Percentiles rank a stretch among this genome's conserved stretches.
Conservation (phyloP, 257 asterid species). For the Ocimum tenuiflorum region DNA sequence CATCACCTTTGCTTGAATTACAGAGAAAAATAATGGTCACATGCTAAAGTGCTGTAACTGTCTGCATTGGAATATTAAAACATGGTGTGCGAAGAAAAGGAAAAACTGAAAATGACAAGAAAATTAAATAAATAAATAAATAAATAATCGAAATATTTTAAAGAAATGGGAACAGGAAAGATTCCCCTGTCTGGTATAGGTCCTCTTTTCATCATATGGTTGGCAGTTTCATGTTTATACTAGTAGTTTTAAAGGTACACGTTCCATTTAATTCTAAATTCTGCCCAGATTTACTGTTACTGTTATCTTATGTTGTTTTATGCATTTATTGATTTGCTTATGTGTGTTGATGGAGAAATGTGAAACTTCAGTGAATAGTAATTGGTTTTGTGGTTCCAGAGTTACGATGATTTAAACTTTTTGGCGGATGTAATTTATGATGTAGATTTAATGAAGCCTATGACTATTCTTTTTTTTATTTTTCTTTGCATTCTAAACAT, state of each 20-base stretch:
- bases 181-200: slow-evolving; percentile 20
- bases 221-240: neutral
- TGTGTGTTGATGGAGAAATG: too few relatives aligned
- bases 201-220: slow-evolving; percentile 9
- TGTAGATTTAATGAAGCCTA: neutral
- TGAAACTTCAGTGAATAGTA: neutral
- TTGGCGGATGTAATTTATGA: too few relatives aligned
- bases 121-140: neutral
- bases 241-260: neutral
- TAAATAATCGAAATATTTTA: too few relatives aligned
- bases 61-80: slow-evolving; percentile 22
- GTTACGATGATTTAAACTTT: neutral
- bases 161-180: slow-evolving; percentile 10
- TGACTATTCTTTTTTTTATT: too few relatives aligned
- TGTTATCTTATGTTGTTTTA: neutral
- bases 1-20: slow-evolving; percentile 27
- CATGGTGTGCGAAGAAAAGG: neutral
- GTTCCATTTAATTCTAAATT: neutral
- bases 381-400: neutral
- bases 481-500: too few relatives aligned
- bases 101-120: neutral
- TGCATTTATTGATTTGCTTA: neutral
- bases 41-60: slow-evolving; percentile 32
- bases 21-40: slow-evolving; percentile 30
- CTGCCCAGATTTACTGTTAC: neutral